Base-by-base conservation (phyloP, 192 early-diverging fungal genomes). In the Coemansia sp. region DNA sequence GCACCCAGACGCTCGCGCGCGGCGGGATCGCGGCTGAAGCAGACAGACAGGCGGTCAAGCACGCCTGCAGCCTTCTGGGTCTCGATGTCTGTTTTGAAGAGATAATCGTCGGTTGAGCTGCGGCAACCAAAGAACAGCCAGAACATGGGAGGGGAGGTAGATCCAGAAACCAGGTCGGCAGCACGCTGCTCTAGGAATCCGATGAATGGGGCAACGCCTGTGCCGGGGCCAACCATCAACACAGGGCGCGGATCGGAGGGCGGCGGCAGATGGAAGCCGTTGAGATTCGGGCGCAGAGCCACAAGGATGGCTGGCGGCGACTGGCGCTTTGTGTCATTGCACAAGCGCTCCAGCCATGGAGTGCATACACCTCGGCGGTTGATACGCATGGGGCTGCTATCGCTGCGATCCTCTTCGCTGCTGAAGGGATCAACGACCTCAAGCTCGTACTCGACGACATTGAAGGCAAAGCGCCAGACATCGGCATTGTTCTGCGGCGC, bases 181-280 rank as follows among this genome's bases (percentile, higher is more conserved):
- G 82, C 82, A 45, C 91, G 85, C 54, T 96, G 87, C 68, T 94
- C 81, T 33, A 97, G 73, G 64, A 97, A 97, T 1, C 91, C 89
- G 28, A 94, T 79, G 45, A 97, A 95, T 0, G 97, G 95, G 8
- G 95, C 90, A n/a, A 99, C 85, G 19, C 97, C 97, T 1, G 97
- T 97, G 36, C 95, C 97, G 2, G 95, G 92, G 2, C 90, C 91
- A 29, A 97, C 86, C 87, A 98, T 85, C 20, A 97, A 77, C 7
- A 97, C 72, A 0, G 93, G 91, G 15, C 72, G 83, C 14, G 61
- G 59, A 15, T 80, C 75, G 15, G 68, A 28, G 34, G 85, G 79
- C 9, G 59, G 55, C 7, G 25, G 40, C 59, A 95, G 79, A 6
- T 68, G 74, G 82, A 96, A 98, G 6, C 64, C 82, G 44, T 82